A percentile compares a stretch with the other conserved stretches of the same genome.
Evolutionary conservation across 2,329 filamentous ascomycete species (phyloP).

Genomic region (Penicillium sumatraense): DNA sequence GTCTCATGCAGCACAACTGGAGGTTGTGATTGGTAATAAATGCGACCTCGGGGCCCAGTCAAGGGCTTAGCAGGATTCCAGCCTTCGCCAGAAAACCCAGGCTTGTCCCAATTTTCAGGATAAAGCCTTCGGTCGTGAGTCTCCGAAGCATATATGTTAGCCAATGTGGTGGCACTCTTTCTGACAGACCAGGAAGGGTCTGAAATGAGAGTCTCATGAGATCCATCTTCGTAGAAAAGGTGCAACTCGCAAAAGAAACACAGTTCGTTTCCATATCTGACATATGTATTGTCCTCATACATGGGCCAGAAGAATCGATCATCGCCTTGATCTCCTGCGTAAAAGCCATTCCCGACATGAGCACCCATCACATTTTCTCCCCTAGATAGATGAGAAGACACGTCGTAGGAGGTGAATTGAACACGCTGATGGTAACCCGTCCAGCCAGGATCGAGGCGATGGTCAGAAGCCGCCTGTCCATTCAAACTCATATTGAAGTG

Average conservation of each 20-base stretch:
- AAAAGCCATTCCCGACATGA: conserved; percentile 52
- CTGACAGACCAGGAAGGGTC: conserved; percentile 26
- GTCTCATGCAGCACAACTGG: conserved; percentile 28
- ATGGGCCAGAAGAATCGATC: conserved; percentile 32
- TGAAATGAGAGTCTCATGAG: conserved; percentile 22
- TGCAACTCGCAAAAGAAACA: conserved; percentile 32
- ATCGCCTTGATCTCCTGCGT: conserved; percentile 41
- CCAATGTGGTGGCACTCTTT: conserved; percentile 27
- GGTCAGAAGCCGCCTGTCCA: conserved; percentile 22
- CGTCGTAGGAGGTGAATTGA: conserved; percentile 51
- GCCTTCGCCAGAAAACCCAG: conserved; percentile 14
- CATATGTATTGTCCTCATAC: conserved; percentile 33
- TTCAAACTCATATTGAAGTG: conserved; percentile 31
- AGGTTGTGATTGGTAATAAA: conserved; percentile 28
- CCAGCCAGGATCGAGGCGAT: conserved; percentile 30
- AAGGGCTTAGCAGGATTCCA: conserved; percentile 26
- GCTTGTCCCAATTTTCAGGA: conserved; percentile 23
- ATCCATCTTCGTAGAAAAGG: conserved; percentile 24
- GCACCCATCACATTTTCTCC: conserved; percentile 44
- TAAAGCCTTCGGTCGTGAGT: conserved; percentile 25
- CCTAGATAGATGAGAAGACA: conserved; percentile 37
- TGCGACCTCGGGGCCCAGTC: conserved; percentile 26
- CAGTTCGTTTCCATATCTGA: conserved; percentile 30
- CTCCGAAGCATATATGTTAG: conserved; percentile 32
- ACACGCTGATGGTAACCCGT: conserved; percentile 30